Conservation (phyloP, 176 grass and related monocot species). For the Carex cristatella region DNA sequence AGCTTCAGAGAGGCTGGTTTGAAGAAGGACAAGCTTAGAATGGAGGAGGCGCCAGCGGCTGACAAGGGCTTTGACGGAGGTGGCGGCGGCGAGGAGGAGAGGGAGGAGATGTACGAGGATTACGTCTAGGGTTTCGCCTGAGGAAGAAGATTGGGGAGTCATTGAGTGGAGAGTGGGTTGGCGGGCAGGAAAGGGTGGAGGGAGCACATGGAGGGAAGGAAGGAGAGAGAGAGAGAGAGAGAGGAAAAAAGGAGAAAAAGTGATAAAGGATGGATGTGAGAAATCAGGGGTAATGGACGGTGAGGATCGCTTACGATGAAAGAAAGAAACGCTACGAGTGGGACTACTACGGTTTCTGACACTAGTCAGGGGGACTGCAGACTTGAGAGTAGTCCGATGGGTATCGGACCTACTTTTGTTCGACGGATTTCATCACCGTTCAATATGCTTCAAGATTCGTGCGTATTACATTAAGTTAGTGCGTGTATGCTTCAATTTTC, state of each 20-base stretch:
- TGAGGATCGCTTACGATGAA: background rate
- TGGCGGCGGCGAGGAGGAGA: slow-evolving; percentile 36
- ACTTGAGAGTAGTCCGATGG: no score
- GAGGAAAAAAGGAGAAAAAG: background rate
- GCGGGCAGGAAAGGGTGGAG: slow-evolving; percentile 11
- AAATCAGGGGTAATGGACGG: background rate
- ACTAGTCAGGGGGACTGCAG: no score
- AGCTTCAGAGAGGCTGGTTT: slow-evolving; percentile 38
- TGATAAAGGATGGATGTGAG: background rate
- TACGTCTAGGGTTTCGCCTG: slow-evolving; percentile 40
- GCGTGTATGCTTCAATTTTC: no score
- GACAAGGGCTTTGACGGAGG: slow-evolving; percentile 55
- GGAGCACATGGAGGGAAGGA: slow-evolving; percentile 32
- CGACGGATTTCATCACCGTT: no score
- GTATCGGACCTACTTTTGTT: no score
- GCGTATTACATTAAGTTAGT: no score
- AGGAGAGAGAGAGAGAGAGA: background rate
- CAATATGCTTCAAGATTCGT: no score
- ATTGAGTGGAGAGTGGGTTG: slow-evolving; percentile 22
- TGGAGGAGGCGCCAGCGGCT: slow-evolving; percentile 59
- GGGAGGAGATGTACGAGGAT: slow-evolving; percentile 54
- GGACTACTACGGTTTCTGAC: background rate
- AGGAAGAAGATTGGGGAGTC: background rate
- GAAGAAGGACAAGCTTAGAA: slow-evolving; percentile 43
- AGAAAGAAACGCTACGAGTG: background rate